Evolutionary conservation across 371 early-diverging fungal species (phyloP).

Genomic region (Mortierella sp.): DNA sequence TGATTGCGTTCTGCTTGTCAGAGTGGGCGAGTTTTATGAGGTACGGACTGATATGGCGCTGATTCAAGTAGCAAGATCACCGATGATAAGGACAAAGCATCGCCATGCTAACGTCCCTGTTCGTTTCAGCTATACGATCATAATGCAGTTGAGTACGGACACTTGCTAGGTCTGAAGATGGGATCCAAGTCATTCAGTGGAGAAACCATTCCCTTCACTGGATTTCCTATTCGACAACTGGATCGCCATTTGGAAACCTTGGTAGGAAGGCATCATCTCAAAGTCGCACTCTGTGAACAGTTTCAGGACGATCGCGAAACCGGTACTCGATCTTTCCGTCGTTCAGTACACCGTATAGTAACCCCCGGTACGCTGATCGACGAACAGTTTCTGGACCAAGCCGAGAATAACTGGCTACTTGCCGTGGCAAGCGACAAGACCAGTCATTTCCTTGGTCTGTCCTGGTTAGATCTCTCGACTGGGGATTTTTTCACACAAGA

Average conservation of each 20-base stretch:
- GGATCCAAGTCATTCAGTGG: conserved; percentile 63
- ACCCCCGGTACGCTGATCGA: conserved; percentile 92
- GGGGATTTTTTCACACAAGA: conserved; percentile 86
- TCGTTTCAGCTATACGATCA: conserved; percentile 73
- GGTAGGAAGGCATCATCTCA: conserved; percentile 71
- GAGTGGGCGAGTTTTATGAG: conserved; percentile 96
- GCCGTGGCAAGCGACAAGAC: conserved; percentile 57
- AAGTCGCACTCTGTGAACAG: conserved; percentile 92
- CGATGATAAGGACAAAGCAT: not conserved
- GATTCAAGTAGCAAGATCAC: not conserved
- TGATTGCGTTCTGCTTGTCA: conserved; percentile 82
- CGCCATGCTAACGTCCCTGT: not conserved
- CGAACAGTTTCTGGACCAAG: conserved; percentile 70
- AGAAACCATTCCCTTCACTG: conserved; percentile 72
- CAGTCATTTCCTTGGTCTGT: conserved; percentile 68
- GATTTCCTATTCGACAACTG: conserved; percentile 78
- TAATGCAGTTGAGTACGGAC: conserved; percentile 77
- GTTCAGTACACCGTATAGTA: conserved; percentile 83
- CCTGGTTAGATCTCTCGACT: conserved; percentile 93
- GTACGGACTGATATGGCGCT: conserved; percentile 45
- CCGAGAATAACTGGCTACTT: conserved; percentile 77
- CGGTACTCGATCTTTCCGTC: conserved; percentile 62
- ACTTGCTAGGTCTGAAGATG: conserved; percentile 76
- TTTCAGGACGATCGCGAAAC: conserved; percentile 55
- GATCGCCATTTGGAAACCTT: conserved; percentile 84